Conservation (phyloP, 2,329 filamentous ascomycete genomes). For the Conoideocrella luteorostrata region DNA sequence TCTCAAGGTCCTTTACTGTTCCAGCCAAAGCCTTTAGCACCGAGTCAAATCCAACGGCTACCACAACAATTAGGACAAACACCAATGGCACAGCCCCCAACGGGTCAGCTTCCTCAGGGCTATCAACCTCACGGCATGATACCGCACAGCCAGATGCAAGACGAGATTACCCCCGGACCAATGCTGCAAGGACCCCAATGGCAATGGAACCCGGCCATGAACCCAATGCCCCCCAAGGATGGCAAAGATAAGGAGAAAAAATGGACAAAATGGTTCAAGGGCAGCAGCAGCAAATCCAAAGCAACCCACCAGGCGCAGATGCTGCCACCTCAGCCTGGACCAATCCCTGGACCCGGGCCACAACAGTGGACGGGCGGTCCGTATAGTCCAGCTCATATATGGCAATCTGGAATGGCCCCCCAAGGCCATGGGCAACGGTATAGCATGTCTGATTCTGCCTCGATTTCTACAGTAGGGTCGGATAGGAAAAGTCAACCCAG, state of each 20-base stretch:
- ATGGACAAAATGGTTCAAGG: conserved; percentile 25
- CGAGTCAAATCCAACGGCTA: background rate
- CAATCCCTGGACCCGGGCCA: conserved; percentile 3
- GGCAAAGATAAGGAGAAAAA: conserved; percentile 19
- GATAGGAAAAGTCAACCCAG: background rate
- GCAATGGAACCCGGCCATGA: background rate
- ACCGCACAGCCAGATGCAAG: background rate
- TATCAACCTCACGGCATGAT: background rate
- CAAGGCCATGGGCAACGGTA: background rate
- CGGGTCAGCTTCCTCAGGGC: background rate
- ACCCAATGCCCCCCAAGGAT: background rate
- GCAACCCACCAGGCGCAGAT: conserved; percentile 6
- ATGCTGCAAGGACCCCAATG: background rate
- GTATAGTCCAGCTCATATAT: conserved; percentile 2
- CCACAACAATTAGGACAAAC: background rate
- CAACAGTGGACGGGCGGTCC: conserved; percentile 5
- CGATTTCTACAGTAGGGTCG: background rate
- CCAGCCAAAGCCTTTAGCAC: background rate
- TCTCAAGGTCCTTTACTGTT: background rate
- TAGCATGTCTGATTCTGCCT: conserved; percentile 6
- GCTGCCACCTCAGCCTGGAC: background rate
- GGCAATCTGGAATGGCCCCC: conserved; percentile 4
- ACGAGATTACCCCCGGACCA: background rate
- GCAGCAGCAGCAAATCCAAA: conserved; percentile 5
- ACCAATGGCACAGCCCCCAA: background rate